Conservation (phyloP, 768 basidiomycete genomes). For the Guyanaporus albipodus region DNA sequence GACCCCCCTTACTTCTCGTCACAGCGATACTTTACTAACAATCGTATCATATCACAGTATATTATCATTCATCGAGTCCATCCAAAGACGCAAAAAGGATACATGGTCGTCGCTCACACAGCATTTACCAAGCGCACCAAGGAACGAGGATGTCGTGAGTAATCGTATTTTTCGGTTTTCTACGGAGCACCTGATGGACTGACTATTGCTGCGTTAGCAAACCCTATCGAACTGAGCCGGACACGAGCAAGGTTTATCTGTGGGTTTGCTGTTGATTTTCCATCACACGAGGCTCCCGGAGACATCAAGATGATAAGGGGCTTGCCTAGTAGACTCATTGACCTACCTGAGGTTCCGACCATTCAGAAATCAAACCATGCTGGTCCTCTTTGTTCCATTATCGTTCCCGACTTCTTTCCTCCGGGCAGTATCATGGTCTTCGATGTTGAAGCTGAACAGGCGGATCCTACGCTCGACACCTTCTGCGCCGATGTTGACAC, state of each 20-base stretch:
- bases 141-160: conserved; percentile 76
- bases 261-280: conserved; percentile 70
- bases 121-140: conserved; percentile 83
- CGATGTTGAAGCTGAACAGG: conserved; percentile 74
- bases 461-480: conserved; percentile 65
- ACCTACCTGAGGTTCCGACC: conserved; percentile 57
- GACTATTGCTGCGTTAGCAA: conserved; percentile 45
- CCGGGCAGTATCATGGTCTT: conserved; percentile 95
- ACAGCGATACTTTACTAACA: conserved; percentile 1
- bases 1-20: neutral
- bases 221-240: conserved; percentile 77
- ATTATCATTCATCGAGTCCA: conserved; percentile 92
- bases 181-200: neutral
- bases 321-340: conserved; percentile 63
- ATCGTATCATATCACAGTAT: conserved; percentile 53
- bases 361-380: conserved; percentile 59
- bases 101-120: conserved; percentile 87
- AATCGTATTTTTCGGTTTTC: neutral
- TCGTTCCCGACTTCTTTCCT: conserved; percentile 87
- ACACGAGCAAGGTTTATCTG: conserved; percentile 78
- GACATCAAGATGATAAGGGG: conserved; percentile 61
- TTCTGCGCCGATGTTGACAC: conserved; percentile 71
- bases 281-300: conserved; percentile 50
- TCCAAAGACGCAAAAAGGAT: conserved; percentile 86
- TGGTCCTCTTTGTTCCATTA: conserved; percentile 72